Evolutionary conservation across 306 rosid species (phyloP).

Genomic region (Malus domestica): DNA sequence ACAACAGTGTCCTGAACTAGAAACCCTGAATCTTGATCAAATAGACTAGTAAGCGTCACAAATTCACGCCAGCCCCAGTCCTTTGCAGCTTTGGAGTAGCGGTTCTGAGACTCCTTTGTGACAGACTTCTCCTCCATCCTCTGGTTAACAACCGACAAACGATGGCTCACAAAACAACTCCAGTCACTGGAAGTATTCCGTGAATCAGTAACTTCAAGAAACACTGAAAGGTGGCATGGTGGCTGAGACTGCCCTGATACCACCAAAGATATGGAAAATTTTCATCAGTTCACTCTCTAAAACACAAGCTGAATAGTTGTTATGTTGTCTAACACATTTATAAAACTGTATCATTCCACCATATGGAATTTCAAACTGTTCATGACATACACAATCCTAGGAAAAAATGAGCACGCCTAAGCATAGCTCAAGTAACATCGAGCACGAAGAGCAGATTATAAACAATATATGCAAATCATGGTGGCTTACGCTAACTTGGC

Average conservation of each 20-base stretch:
- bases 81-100: slow-evolving; percentile 99
- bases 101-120: slow-evolving; percentile 97
- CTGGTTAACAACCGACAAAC: slow-evolving; percentile 93
- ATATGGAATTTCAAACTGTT: background rate
- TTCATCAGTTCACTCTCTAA: slow-evolving; percentile 36
- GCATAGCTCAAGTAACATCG: slow-evolving; percentile 13
- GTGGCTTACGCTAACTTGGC: slow-evolving; percentile 23
- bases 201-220: slow-evolving; percentile 98
- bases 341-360: background rate
- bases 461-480: slow-evolving; percentile 18
- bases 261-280: slow-evolving; percentile 32
- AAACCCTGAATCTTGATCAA: slow-evolving; percentile 99
- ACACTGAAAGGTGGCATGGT: slow-evolving; percentile 98
- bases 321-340: background rate
- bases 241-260: slow-evolving; percentile 99
- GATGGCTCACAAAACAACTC: slow-evolving; percentile 99
- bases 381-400: background rate
- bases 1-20: slow-evolving; percentile 92
- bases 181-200: slow-evolving; percentile 91
- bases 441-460: slow-evolving; percentile 17
- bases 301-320: slow-evolving; percentile 15
- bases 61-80: slow-evolving; percentile 99
- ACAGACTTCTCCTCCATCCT: slow-evolving; percentile 90
- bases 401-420: slow-evolving; percentile 10
- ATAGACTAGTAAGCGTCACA: slow-evolving; percentile 97